Base-by-base conservation (phyloP, 2,329 filamentous ascomycete species). In the Colletotrichum tofieldiae region DNA sequence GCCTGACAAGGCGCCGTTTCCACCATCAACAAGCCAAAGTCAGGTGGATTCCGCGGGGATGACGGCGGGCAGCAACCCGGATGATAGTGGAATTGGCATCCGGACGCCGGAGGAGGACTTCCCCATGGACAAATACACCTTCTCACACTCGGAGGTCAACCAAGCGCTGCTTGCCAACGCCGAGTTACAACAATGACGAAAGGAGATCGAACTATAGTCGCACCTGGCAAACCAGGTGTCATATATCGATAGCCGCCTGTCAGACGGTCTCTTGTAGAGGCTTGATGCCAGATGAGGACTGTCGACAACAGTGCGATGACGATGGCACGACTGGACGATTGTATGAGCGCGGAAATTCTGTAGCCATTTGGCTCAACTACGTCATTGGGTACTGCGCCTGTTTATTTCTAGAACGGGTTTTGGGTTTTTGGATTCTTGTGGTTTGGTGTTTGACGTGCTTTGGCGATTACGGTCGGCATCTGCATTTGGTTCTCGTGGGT, bases 11-110 rank as follows among this genome's bases (percentile, higher is more conserved):
- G 87, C 88, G 0, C 86, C 87, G 1, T 89, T 90, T 67, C 87
- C 83, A 2, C 81, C 85, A 4, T 78, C 80, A 29, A 81, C 77
- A 73, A 86, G 75, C 54, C 82, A 84, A 75, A 84, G 82, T 76
- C 82, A 89, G 78, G 84, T 84, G 73, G 78, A 80, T 4, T 80
- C 68, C 7, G 75, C 85, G 56, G 85, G 86, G 32, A 77, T 84
- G 70, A 86, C 87, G 69, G 82, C 83, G 52, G 76, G 76, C 12
- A 84, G 81, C 60, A 75, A 72, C 51, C 71, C 79, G 3, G 93
- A 94, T 75, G 93, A 94, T 75, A 94, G 93, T 77, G 93, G 92
- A 1, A 94, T 94, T 72, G 92, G 92, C 39, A 92, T 94, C 76
- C 84, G 90, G 62, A 92, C 90, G 5, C 90, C 90, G 0, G 91